A percentile compares a stretch with the other conserved stretches of the same genome.
Conservation (phyloP, 163 green algal genomes). For the Scenedesmus sp. region DNA sequence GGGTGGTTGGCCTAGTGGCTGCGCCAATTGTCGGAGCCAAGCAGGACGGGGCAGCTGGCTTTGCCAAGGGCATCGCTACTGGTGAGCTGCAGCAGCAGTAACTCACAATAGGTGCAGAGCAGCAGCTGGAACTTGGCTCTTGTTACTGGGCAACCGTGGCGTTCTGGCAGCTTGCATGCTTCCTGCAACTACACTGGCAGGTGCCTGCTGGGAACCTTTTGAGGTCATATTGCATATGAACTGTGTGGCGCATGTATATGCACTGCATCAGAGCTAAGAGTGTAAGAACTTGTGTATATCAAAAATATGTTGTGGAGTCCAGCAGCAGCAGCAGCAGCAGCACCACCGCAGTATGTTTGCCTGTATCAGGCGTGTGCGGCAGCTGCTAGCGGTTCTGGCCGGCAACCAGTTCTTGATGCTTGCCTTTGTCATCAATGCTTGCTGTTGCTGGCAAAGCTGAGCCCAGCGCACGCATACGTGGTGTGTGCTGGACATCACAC, state of each 20-base stretch:
- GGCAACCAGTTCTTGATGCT: no score
- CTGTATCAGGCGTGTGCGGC: no score
- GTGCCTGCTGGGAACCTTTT: background rate
- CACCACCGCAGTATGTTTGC: no score
- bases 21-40: slow-evolving; percentile 81
- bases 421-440: background rate
- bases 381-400: no score
- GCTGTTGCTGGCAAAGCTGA: background rate
- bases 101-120: background rate
- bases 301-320: no score
- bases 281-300: no score
- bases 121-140: background rate
- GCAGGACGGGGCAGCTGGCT: slow-evolving; percentile 79
- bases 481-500: background rate
- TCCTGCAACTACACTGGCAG: background rate
- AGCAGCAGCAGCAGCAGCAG: no score
- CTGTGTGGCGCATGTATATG: no score
- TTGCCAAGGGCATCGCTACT: slow-evolving; percentile 83
- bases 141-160: background rate
- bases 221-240: no score
- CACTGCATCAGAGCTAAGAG: no score
- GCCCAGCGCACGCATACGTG: no score
- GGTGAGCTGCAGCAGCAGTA: slow-evolving; percentile 54
- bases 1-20: slow-evolving; percentile 79
- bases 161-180: background rate